Evolutionary conservation across 306 rosid genomes (phyloP).

Genomic region (Prunus mongolica): DNA sequence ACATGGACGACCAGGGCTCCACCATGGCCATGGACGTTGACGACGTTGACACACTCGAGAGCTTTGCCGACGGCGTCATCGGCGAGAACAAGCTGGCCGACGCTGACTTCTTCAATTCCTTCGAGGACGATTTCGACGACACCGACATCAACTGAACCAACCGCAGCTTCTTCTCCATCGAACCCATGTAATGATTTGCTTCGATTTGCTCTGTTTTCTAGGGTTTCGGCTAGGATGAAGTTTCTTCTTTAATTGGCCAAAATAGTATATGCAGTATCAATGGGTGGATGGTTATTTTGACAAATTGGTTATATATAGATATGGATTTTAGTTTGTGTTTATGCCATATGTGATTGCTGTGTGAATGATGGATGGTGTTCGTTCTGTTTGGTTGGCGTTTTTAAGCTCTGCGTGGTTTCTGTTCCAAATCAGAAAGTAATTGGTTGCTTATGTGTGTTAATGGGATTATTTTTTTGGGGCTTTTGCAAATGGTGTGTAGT

Average conservation of each 20-base stretch:
- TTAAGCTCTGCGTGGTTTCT: not conserved
- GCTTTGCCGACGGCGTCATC: constrained; percentile 56
- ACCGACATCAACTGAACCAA: constrained; percentile 53
- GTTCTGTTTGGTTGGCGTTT: not conserved
- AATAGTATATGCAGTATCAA: not conserved
- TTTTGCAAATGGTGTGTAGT: not conserved
- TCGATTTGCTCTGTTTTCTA: not conserved
- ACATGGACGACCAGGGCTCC: constrained; percentile 77
- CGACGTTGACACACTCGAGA: constrained; percentile 69
- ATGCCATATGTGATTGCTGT: not conserved
- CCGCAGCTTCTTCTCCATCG: not conserved
- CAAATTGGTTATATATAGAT: not conserved
- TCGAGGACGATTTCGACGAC: constrained; percentile 81
- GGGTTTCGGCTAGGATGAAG: constrained; percentile 5
- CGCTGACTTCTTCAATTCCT: constrained; percentile 71
- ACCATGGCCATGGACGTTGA: constrained; percentile 93
- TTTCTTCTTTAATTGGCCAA: not conserved
- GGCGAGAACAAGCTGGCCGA: constrained; percentile 75
- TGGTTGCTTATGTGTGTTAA: not conserved
- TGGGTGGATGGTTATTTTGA: not conserved
- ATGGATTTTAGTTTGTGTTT: not conserved
- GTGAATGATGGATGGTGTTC: not conserved
- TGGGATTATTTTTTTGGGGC: not conserved
- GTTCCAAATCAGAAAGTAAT: not conserved
- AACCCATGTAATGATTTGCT: not conserved